Conservation (phyloP, 2,329 filamentous ascomycete genomes). For the Elsinoe arachidis region DNA sequence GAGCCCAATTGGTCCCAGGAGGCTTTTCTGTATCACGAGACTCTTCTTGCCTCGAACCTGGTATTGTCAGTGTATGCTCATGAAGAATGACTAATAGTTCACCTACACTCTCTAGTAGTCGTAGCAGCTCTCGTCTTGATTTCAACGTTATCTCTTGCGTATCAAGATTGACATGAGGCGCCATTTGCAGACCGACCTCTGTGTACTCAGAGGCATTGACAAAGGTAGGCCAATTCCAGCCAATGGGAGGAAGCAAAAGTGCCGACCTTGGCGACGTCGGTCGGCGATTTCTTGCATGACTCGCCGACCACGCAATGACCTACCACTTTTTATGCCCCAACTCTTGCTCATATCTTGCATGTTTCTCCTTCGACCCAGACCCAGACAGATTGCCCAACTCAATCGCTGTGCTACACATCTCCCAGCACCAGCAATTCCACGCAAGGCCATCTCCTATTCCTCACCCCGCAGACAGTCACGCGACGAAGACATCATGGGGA, state of each 20-base stretch:
- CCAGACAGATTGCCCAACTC: neutral
- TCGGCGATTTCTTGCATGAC: constrained; percentile 6
- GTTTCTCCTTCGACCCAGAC: neutral
- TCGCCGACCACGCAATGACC: constrained; percentile 1
- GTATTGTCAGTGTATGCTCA: neutral
- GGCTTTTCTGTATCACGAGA: constrained; percentile 79
- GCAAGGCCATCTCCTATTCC: neutral
- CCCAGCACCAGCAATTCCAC: neutral
- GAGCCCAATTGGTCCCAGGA: constrained; percentile 81
- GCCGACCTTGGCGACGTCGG: neutral
- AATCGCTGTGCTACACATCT: neutral
- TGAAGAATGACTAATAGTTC: constrained; percentile 26
- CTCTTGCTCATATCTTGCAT: neutral
- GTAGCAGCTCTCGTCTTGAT: constrained; percentile 79
- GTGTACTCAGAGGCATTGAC: neutral
- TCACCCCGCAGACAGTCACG: neutral
- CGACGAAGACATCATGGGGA: constrained; percentile 35
- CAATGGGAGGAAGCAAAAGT: neutral
- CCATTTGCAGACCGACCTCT: constrained; percentile 21
- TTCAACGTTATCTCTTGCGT: constrained; percentile 69
- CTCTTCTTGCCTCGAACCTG: constrained; percentile 99
- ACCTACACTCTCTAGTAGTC: constrained; percentile 83
- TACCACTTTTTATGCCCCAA: constrained; percentile 1
- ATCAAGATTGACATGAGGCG: constrained; percentile 48
- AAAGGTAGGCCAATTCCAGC: neutral